Percentiles rank a stretch among this genome's conserved stretches.
phyloP scores from a whole-genome alignment of 768 basidiomycete species.

The Pseudohyphozyma bogoriensis region DNA sequence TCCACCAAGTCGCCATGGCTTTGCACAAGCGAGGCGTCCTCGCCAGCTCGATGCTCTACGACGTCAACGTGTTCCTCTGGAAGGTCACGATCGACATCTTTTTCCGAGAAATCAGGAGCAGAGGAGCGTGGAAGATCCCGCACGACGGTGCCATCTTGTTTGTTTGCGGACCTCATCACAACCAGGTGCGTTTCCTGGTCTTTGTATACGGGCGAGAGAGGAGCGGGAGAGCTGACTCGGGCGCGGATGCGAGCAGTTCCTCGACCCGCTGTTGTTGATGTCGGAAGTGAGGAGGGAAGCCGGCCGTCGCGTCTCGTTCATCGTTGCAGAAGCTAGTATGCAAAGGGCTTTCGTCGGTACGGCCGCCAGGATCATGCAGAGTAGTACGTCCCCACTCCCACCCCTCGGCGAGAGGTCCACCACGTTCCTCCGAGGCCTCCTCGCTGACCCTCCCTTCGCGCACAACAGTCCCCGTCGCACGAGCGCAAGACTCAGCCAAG shows the following conservation, averaged over 20 bases:
- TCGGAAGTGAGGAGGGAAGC: constrained; percentile 80
- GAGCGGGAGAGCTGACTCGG: background rate
- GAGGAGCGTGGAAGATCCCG: constrained; percentile 92
- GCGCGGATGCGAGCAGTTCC: constrained; percentile 51
- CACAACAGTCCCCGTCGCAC: constrained; percentile 70
- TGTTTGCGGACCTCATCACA: constrained; percentile 70
- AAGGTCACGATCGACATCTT: constrained; percentile 78
- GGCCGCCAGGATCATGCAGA: constrained; percentile 71
- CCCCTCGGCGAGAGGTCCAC: no score
- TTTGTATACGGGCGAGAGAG: background rate
- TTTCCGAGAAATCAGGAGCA: constrained; percentile 87
- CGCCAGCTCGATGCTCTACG: constrained; percentile 45
- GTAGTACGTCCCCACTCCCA: constrained; percentile 52
- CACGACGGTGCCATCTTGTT: constrained; percentile 78
- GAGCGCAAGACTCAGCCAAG: constrained; percentile 77
- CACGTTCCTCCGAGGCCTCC: background rate
- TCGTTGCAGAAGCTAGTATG: constrained; percentile 85
- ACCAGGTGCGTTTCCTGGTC: constrained; percentile 52
- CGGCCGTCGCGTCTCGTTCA: constrained; percentile 66
- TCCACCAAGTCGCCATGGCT: constrained; percentile 22
- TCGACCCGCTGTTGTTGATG: constrained; percentile 76
- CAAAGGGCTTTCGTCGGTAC: constrained; percentile 65
- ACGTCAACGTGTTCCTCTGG: constrained; percentile 75
- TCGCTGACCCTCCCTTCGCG: background rate
- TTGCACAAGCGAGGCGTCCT: constrained; percentile 25